Conservation (phyloP, 257 asterid species). For the Ajuga chamaepitys region DNA sequence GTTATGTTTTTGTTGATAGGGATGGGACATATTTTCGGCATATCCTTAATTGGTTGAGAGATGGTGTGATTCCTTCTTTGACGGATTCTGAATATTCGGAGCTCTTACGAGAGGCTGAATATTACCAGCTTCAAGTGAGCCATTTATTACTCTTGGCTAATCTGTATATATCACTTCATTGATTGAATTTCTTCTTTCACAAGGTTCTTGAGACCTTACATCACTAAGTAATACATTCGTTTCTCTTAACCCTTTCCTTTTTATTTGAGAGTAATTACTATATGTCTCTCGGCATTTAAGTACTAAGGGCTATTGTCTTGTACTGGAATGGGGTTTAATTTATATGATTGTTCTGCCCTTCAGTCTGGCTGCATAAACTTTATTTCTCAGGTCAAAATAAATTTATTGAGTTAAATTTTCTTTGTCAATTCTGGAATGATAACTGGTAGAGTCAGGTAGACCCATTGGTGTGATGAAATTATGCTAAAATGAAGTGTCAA, state of each 20-base stretch:
- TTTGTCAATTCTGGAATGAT: not conserved
- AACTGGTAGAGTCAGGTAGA: too few relatives aligned
- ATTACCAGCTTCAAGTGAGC: slow-evolving; percentile 85
- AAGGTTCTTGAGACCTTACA: slow-evolving; percentile 1
- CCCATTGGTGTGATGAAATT: not conserved
- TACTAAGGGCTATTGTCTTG: not conserved
- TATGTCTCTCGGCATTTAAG: not conserved
- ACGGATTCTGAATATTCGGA: slow-evolving; percentile 59
- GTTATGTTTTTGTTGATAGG: slow-evolving; percentile 82
- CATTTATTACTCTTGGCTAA: slow-evolving; percentile 7
- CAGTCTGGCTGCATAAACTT: slow-evolving; percentile 8
- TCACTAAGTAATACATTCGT: not conserved
- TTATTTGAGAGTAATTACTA: not conserved
- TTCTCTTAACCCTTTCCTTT: not conserved
- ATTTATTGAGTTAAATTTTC: not conserved
- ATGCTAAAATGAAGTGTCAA: not conserved
- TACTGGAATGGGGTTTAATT: not conserved
- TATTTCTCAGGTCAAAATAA: not conserved
- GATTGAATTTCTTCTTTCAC: not conserved
- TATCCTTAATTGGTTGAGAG: slow-evolving; percentile 92
- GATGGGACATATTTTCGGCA: slow-evolving; percentile 91
- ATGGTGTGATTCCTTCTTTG: slow-evolving; percentile 69
- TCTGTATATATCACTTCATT: not conserved
- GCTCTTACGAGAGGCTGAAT: slow-evolving; percentile 84
- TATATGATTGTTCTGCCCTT: not conserved